Evolutionary conservation across 495 filamentous ascomycete species (phyloP).

Genomic region (Aspergillus heteromorphus): DNA sequence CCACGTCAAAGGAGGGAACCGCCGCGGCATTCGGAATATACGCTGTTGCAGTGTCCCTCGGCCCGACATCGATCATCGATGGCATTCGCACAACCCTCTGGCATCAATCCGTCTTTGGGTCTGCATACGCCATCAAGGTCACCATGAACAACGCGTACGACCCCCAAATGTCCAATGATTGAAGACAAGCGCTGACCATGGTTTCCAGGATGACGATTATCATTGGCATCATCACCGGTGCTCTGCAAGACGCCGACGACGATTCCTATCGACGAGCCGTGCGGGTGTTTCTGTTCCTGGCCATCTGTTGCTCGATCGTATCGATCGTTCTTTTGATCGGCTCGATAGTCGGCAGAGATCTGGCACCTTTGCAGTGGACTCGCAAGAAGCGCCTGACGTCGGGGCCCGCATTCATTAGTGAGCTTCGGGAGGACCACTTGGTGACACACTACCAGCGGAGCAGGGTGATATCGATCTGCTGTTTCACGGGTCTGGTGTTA

Average conservation of each 20-base stretch:
- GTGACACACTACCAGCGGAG: conserved; percentile 20
- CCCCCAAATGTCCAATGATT: not conserved
- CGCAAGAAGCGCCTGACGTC: conserved; percentile 29
- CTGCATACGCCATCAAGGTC: conserved; percentile 39
- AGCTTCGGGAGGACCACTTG: conserved; percentile 21
- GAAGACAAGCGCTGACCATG: not conserved
- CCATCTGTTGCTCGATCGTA: conserved; percentile 24
- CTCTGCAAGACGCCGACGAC: conserved; percentile 38
- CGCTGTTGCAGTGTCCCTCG: conserved; percentile 34
- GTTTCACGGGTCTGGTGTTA: conserved; percentile 25
- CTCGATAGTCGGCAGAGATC: conserved; percentile 15
- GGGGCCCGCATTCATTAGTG: conserved; percentile 26
- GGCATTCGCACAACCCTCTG: conserved; percentile 39
- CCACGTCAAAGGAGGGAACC: conserved; percentile 27
- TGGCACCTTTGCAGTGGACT: conserved; percentile 39
- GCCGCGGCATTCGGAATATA: conserved; percentile 41
- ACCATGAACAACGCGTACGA: conserved; percentile 43
- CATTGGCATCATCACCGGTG: conserved; percentile 38
- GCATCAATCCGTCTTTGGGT: conserved; percentile 42
- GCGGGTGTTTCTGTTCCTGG: conserved; percentile 36
- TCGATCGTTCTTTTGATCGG: conserved; percentile 15
- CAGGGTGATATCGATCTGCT: conserved; percentile 21
- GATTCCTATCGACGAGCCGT: conserved; percentile 35
- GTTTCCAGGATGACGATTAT: conserved; percentile 39
- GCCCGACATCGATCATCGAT: conserved; percentile 40